phyloP scores from a whole-genome alignment of 805 yeast species.

The Wickerhamomyces bisporus region DNA sequence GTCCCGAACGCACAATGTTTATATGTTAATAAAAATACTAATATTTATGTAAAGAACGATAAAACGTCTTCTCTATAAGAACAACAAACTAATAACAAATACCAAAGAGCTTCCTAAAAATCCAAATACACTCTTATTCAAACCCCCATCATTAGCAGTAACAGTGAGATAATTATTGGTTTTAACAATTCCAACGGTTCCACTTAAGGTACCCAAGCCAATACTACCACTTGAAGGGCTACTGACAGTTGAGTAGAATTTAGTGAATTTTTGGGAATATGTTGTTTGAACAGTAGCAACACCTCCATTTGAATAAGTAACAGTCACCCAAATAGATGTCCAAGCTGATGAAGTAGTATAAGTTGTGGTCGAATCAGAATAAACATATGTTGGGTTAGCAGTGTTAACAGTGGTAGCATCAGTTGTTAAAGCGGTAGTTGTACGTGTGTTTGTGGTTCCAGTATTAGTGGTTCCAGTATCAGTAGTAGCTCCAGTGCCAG shows the following conservation, averaged over 20 bases:
- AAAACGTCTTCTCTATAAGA: conserved; percentile 8
- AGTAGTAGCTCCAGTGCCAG: conserved; percentile 3
- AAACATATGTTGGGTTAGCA: conserved; percentile 24
- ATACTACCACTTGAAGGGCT: conserved; percentile 58
- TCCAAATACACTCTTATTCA: conserved; percentile 8
- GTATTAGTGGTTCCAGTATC: conserved; percentile 6
- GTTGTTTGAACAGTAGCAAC: conserved; percentile 41
- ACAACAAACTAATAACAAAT: conserved; percentile 14
- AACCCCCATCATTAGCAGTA: background rate
- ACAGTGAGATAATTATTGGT: conserved; percentile 38
- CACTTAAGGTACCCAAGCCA: conserved; percentile 73
- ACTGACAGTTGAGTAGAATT: conserved; percentile 41
- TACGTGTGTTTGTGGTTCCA: conserved; percentile 8
- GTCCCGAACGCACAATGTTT: no score
- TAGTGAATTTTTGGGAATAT: conserved; percentile 49
- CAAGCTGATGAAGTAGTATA: conserved; percentile 26
- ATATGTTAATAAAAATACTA: no score
- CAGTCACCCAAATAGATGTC: conserved; percentile 47
- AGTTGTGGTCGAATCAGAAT: conserved; percentile 25
- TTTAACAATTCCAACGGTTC: conserved; percentile 61
- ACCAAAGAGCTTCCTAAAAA: conserved; percentile 13
- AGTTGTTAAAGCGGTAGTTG: conserved; percentile 21
- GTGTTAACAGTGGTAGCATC: conserved; percentile 7
- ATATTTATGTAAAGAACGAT: no score
- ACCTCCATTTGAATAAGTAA: conserved; percentile 41